These are phyloP conservation scores for Pseudogymnoascus sp. DNA, from an alignment of 2,329 filamentous ascomycete species.

Conservation along the genomic window DNA sequence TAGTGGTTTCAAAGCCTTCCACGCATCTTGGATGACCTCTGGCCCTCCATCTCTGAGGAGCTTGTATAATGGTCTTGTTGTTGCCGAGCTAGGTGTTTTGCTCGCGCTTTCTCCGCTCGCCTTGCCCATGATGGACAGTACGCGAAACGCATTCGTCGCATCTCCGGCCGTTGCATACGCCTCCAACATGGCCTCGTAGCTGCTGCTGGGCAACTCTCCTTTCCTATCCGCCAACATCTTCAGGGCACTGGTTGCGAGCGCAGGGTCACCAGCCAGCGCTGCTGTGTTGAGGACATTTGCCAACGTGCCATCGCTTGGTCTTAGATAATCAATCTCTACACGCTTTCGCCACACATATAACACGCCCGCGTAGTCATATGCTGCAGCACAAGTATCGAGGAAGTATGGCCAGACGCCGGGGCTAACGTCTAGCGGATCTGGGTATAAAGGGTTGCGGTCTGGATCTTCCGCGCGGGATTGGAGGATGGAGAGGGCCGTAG, in stretches of 20 bases:
- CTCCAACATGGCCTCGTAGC: conserved; percentile 74
- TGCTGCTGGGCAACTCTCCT: conserved; percentile 51
- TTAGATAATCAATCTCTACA: conserved; percentile 51
- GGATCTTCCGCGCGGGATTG: conserved; percentile 43
- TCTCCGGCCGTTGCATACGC: conserved; percentile 56
- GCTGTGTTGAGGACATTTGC: conserved; percentile 65
- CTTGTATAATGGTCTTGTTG: conserved; percentile 54
- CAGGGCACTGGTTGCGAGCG: conserved; percentile 64
- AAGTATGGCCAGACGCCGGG: conserved; percentile 58
- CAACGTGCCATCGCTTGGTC: conserved; percentile 56
- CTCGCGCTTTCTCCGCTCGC: conserved; percentile 40
- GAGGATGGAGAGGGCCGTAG: conserved; percentile 66
- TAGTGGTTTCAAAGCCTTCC: conserved; percentile 49
- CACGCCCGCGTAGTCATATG: conserved; percentile 51
- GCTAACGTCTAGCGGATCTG: conserved; percentile 35
- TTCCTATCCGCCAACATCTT: conserved; percentile 52
- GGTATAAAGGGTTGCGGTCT: conserved; percentile 32
- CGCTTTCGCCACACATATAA: conserved; percentile 62
- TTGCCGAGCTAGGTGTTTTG: conserved; percentile 41
- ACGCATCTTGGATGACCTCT: conserved; percentile 41
- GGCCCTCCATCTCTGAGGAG: conserved; percentile 42
- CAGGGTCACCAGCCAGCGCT: conserved; percentile 56
- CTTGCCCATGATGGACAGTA: conserved; percentile 65
- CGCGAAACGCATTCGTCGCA: conserved; percentile 56
- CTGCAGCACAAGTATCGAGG: conserved; percentile 63